Evolutionary conservation across 306 rosid species (phyloP).

Genomic region (Lathyrus oleraceus): DNA sequence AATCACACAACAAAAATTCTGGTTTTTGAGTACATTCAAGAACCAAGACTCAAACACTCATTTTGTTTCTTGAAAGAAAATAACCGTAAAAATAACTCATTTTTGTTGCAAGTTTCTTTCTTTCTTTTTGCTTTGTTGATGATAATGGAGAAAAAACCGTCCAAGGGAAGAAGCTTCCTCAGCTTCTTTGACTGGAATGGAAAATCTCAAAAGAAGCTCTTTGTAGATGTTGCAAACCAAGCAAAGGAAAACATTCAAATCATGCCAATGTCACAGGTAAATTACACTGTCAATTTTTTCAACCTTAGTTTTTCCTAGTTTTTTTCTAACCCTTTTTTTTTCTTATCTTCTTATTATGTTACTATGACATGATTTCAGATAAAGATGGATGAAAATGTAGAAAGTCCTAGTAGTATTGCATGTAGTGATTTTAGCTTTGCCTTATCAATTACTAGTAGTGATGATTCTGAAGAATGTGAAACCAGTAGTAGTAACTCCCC

Average conservation of each 20-base stretch:
- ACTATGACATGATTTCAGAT: constrained; percentile 48
- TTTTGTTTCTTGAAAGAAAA: neutral
- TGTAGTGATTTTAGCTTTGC: constrained; percentile 51
- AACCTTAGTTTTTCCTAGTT: neutral
- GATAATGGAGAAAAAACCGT: constrained; percentile 67
- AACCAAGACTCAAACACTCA: neutral
- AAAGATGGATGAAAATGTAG: constrained; percentile 56
- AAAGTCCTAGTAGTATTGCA: constrained; percentile 52
- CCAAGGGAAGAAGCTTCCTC: constrained; percentile 84
- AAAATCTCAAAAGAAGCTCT: constrained; percentile 79
- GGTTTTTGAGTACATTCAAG: neutral
- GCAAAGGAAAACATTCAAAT: constrained; percentile 62
- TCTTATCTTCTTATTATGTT: neutral
- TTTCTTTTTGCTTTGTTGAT: neutral
- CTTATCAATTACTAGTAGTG: constrained; percentile 42
- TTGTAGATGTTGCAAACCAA: constrained; percentile 49
- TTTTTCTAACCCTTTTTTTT: neutral
- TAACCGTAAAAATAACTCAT: neutral
- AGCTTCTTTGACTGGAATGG: constrained; percentile 88
- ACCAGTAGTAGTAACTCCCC: constrained; percentile 48
- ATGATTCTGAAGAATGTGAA: constrained; percentile 71
- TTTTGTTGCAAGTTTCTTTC: neutral
- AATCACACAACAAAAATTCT: neutral
- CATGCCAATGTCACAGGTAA: constrained; percentile 44
- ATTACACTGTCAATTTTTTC: constrained; percentile 45